These are phyloP conservation scores for Dicorynia guianensis DNA, from an alignment of 306 rosid genomes.

Conservation along the genomic window DNA sequence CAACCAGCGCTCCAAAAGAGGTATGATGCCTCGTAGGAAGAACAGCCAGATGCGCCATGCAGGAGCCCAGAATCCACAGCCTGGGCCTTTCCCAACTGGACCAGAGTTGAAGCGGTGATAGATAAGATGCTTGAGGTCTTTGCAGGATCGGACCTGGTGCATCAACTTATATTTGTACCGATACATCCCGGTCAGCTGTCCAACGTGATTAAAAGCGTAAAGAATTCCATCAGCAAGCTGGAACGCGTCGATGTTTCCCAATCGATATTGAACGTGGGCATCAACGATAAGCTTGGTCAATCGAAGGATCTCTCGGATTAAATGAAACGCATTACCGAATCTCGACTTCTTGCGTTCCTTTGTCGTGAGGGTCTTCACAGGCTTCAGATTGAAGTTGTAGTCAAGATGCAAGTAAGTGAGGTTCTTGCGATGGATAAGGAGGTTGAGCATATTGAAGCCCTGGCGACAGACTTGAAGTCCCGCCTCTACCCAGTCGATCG, in stretches of 20 bases:
- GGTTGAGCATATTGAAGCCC: constrained; percentile 96
- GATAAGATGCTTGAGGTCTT: constrained; percentile 93
- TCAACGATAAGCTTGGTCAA: constrained; percentile 98
- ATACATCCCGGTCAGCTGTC: constrained; percentile 98
- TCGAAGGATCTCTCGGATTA: constrained; percentile 95
- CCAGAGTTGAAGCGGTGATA: constrained; percentile 99
- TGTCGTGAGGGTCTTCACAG: constrained; percentile 94
- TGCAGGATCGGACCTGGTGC: constrained; percentile 98
- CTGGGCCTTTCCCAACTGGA: constrained; percentile 99
- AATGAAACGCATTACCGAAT: constrained; percentile 98
- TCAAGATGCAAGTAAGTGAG: constrained; percentile 98
- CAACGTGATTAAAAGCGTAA: constrained; percentile 95
- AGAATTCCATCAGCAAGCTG: constrained; percentile 98
- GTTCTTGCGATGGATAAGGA: constrained; percentile 93
- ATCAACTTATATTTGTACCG: constrained; percentile 95
- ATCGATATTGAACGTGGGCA: constrained; percentile 95
- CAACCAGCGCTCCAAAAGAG: constrained; percentile 94
- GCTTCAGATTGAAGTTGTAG: constrained; percentile 95
- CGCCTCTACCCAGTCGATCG: constrained; percentile 99
- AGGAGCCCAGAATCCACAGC: constrained; percentile 99
- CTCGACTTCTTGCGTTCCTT: constrained; percentile 97
- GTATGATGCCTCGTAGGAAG: constrained; percentile 97
- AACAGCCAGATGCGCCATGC: constrained; percentile 99
- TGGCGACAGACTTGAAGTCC: constrained; percentile 99
- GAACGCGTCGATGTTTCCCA: constrained; percentile 98